Evolutionary conservation across 108 stramenopile species (phyloP).

Genomic region (Chaetoceros muelleri): DNA sequence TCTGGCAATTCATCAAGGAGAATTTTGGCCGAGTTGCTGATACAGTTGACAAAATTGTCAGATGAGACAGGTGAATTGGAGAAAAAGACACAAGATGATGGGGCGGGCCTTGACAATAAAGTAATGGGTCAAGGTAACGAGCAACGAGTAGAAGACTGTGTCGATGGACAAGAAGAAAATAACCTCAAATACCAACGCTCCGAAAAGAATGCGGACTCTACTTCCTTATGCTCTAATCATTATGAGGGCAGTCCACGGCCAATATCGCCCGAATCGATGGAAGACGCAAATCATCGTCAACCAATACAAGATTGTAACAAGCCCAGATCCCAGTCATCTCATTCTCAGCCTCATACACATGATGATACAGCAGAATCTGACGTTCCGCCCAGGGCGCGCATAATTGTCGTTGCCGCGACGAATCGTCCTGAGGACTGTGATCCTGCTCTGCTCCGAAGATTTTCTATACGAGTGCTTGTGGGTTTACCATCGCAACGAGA

Average conservation of each 20-base stretch:
- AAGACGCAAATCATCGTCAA: slow-evolving; percentile 2
- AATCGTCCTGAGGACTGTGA: slow-evolving; percentile 81
- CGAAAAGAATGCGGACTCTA: no score
- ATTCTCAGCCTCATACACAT: no score
- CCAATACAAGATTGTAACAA: neutral
- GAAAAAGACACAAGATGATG: slow-evolving; percentile 4
- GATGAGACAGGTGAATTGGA: slow-evolving; percentile 11
- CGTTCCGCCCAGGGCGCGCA: slow-evolving; percentile 21
- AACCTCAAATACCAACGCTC: no score
- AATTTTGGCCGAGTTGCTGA: slow-evolving; percentile 69
- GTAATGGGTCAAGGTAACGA: neutral
- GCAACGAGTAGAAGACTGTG: slow-evolving; percentile 1
- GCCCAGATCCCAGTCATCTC: no score
- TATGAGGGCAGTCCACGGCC: no score
- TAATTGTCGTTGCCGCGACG: slow-evolving; percentile 78
- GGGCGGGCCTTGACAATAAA: slow-evolving; percentile 3
- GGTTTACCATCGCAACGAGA: slow-evolving; percentile 44
- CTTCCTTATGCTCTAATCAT: no score
- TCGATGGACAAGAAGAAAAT: slow-evolving; percentile 34
- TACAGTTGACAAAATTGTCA: slow-evolving; percentile 49
- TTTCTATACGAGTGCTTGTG: slow-evolving; percentile 61
- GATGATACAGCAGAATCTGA: no score
- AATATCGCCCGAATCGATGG: no score
- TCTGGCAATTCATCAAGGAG: slow-evolving; percentile 48
- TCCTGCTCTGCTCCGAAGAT: slow-evolving; percentile 70